These are phyloP conservation scores for Margaritispora aquatica DNA, from an alignment of 495 filamentous ascomycete genomes.

Conservation along the genomic window DNA sequence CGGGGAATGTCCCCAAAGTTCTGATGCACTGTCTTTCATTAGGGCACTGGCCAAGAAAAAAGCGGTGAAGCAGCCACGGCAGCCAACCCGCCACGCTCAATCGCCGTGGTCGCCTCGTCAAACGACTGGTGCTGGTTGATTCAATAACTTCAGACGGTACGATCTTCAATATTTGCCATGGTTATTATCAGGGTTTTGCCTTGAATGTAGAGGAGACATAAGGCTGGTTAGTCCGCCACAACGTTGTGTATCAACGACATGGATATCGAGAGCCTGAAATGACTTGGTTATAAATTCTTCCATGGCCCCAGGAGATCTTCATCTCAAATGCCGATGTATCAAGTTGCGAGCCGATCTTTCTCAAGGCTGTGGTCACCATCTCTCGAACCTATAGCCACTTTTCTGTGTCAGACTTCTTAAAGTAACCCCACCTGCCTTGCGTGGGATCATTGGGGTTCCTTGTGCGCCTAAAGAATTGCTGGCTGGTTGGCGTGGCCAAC, in stretches of 20 bases:
- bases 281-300: neutral
- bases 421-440: neutral
- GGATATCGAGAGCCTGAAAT: too few species aligned
- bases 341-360: neutral
- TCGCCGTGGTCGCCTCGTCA: neutral
- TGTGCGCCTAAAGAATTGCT: neutral
- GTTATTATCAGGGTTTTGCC: neutral
- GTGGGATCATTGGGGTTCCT: neutral
- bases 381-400: neutral
- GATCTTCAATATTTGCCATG: neutral
- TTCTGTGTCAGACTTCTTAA: neutral
- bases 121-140: neutral
- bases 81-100: too few species aligned
- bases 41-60: neutral
- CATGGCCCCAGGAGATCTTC: neutral
- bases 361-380: neutral
- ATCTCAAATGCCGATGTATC: neutral
- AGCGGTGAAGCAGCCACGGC: neutral
- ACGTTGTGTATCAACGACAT: neutral
- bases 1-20: neutral
- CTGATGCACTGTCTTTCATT: neutral
- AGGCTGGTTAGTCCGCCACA: neutral
- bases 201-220: neutral
- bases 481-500: neutral
- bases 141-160: neutral